Evolutionary conservation across 78 protist genomes (phyloP).

Genomic region (Cavenderia fasciculata): DNA sequence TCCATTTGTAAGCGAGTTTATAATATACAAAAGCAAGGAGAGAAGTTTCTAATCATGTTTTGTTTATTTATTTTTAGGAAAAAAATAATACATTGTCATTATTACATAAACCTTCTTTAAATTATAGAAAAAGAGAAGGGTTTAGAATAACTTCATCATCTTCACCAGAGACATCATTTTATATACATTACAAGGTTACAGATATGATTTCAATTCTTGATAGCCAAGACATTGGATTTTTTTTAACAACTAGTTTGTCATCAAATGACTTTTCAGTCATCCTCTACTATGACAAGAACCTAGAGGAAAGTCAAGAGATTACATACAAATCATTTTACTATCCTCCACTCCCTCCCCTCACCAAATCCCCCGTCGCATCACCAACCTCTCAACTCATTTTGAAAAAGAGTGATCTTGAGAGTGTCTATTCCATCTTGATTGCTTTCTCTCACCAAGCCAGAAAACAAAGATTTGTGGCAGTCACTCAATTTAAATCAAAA

Average conservation of each 20-base stretch:
- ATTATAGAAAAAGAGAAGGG: conserved; percentile 18
- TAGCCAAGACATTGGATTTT: conserved; percentile 1
- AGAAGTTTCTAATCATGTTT: too few relatives aligned
- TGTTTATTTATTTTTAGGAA: too few relatives aligned
- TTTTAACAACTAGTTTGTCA: conserved; percentile 38
- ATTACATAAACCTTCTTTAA: conserved; percentile 24
- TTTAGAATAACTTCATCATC: conserved; percentile 30
- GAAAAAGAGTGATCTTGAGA: background rate
- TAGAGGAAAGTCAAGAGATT: background rate
- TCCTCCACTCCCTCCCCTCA: conserved; percentile 47
- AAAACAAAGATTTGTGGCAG: conserved; percentile 25
- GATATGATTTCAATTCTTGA: conserved; percentile 23
- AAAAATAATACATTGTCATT: too few relatives aligned
- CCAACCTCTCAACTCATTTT: conserved; percentile 27
- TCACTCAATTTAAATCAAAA: conserved; percentile 29
- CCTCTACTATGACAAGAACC: background rate
- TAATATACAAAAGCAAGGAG: too few relatives aligned
- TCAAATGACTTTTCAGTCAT: conserved; percentile 36
- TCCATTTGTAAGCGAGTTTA: conserved; percentile 2
- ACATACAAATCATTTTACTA: conserved; percentile 26
- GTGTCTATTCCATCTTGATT: conserved; percentile 32
- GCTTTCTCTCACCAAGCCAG: conserved; percentile 30
- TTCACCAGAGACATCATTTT: conserved; percentile 22
- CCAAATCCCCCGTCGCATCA: conserved; percentile 13
- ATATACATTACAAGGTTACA: conserved; percentile 31